Evolutionary conservation across 805 yeast genomes (phyloP).

Genomic region (Candida verbasci): DNA sequence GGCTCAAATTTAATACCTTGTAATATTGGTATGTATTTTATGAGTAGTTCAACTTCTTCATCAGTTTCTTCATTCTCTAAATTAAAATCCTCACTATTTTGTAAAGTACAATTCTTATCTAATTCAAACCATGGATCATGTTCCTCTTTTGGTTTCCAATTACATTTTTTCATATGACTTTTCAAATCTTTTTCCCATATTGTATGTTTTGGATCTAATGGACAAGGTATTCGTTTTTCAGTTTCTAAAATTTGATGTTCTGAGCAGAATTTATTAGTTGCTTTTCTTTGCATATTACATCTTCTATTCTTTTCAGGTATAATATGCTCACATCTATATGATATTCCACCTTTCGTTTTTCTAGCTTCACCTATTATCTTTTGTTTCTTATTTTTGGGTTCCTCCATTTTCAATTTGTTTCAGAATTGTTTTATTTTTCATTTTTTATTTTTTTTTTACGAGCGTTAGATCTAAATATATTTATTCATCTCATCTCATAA

Average conservation of each 20-base stretch:
- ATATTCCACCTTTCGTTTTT: constrained; percentile 7
- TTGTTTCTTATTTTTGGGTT: neutral
- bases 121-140: constrained; percentile 48
- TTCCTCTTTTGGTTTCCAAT: constrained; percentile 32
- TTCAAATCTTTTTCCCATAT: constrained; percentile 58
- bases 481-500: constrained; percentile 2
- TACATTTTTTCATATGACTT: constrained; percentile 61
- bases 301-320: constrained; percentile 47
- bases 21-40: constrained; percentile 16
- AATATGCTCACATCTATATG: constrained; percentile 42
- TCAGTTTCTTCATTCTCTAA: constrained; percentile 6
- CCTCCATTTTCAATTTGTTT: neutral
- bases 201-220: constrained; percentile 70
- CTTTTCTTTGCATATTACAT: constrained; percentile 59
- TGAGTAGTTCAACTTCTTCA: constrained; percentile 7
- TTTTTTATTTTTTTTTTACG: neutral
- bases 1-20: constrained; percentile 13
- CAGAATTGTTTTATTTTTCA: neutral
- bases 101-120: constrained; percentile 38
- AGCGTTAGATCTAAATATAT: neutral
- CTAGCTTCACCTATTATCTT: neutral
- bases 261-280: constrained; percentile 50
- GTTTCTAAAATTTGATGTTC: constrained; percentile 45
- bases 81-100: constrained; percentile 8
- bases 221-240: constrained; percentile 60